phyloP scores from a whole-genome alignment of 2,329 filamentous ascomycete genomes.

The Pestalotiopsis sp. region DNA sequence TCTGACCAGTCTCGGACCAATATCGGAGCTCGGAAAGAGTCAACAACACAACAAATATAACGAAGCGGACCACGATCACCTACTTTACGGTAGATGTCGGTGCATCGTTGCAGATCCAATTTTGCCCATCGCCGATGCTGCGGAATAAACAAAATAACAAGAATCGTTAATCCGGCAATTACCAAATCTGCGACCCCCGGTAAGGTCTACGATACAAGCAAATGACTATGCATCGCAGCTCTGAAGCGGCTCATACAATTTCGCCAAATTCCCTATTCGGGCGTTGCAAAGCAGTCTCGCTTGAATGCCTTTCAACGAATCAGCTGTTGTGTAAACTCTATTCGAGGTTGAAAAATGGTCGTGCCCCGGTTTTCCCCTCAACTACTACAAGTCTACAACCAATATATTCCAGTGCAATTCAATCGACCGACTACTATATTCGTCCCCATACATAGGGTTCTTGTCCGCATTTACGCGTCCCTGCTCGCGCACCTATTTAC shows the following conservation, averaged over 20 bases:
- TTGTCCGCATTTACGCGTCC: neutral
- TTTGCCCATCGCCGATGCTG: neutral
- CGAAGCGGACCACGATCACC: neutral
- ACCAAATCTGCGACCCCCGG: neutral
- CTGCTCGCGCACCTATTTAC: neutral
- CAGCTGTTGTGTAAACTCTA: neutral
- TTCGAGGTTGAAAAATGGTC: neutral
- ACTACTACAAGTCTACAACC: neutral
- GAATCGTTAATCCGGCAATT: neutral
- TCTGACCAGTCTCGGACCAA: conserved; percentile 8
- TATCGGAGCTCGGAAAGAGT: conserved; percentile 10
- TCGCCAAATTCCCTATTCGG: neutral
- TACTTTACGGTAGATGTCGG: neutral
- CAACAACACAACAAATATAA: conserved; percentile 1
- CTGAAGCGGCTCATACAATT: neutral
- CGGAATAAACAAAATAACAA: neutral
- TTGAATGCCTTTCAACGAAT: neutral
- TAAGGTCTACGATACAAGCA: neutral
- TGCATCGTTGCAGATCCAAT: neutral
- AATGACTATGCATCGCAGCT: neutral
- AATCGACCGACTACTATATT: neutral
- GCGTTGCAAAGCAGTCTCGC: neutral
- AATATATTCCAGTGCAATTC: neutral
- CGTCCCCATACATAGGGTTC: neutral
- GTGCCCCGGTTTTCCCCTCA: neutral